Evolutionary conservation across 495 filamentous ascomycete species (phyloP), one percentile per base, ranked within the genome.

Genomic region (Apodospora peruviana): DNA sequence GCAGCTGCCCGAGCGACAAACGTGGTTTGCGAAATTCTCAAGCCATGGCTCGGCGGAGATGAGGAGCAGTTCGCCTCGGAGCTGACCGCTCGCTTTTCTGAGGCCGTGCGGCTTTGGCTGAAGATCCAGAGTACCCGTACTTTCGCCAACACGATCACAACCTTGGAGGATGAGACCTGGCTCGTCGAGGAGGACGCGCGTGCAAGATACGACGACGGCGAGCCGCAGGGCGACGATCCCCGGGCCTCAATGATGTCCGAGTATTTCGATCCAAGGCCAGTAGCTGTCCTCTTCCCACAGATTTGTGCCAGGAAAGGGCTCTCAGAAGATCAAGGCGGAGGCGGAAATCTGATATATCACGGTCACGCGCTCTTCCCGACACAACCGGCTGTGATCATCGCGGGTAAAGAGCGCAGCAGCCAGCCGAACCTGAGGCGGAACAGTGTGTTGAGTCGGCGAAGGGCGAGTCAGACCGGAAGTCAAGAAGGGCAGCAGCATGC

Each of bases 351-450:
- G 20, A 55, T 75, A 47, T 61, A 66, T 60, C 61, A 68, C 45
- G 71, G 71, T 51, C 53, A 59, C 37, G 59, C 64, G 21, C 59
- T 74, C 47, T 64, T 61, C n/a, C 69, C 74, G 34, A 61, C 62
- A 11, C 68, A 69, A 45, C 54, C 59, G 23, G 67, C 72, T 63
- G 75, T 83, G 42, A 53, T 66, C 70, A 41, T 74, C 78, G 29
- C 77, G 79, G 9, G 1, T 2, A 1, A 23, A 20, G 39, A 41
- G 39, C 11, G 39, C 19, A 12, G 19, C 3, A 41, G 39, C 39
- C 18, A 41, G 11, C 1, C 3, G 20, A 22, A 4, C 19, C 14
- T 20, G 3, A n/a, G 39, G n/a, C 39, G 39, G n/a, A 10, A n/a
- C 21, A 41, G 39, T n/a, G 11, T 10, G 39, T 41, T 17, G 9